Conservation (phyloP, 2,329 filamentous ascomycete genomes). For the Colletotrichum viniferum region DNA sequence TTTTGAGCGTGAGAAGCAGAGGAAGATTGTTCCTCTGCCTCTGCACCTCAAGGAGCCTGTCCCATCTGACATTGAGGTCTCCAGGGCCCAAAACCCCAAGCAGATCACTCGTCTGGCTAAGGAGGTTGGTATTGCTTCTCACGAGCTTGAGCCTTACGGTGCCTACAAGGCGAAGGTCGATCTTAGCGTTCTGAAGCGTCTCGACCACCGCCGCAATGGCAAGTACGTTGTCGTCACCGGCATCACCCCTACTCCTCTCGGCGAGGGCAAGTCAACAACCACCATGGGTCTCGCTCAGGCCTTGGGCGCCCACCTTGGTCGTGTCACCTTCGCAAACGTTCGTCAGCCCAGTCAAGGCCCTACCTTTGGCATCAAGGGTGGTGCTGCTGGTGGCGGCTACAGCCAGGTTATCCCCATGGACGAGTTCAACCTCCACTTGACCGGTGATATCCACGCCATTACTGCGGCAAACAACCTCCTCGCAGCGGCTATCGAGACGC, state of each 20-base stretch:
- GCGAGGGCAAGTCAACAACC: slow-evolving; percentile 97
- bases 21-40: slow-evolving; percentile 81
- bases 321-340: slow-evolving; percentile 93
- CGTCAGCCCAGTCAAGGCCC: slow-evolving; percentile 96
- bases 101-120: slow-evolving; percentile 82
- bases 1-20: slow-evolving; percentile 81
- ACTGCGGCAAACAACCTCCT: slow-evolving; percentile 96
- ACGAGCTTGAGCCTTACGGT: slow-evolving; percentile 94
- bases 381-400: slow-evolving; percentile 95
- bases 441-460: slow-evolving; percentile 97
- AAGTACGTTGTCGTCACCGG: slow-evolving; percentile 92
- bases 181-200: slow-evolving; percentile 77
- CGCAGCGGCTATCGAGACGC: slow-evolving; percentile 93
- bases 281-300: slow-evolving; percentile 96
- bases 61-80: slow-evolving; percentile 95
- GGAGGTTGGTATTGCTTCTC: slow-evolving; percentile 85
- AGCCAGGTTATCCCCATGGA: slow-evolving; percentile 99
- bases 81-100: slow-evolving; percentile 89
- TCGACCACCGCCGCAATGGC: slow-evolving; percentile 86
- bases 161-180: slow-evolving; percentile 97
- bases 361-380: slow-evolving; percentile 98
- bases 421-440: slow-evolving; percentile 97
- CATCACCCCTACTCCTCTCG: slow-evolving; percentile 94
- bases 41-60: slow-evolving; percentile 81
- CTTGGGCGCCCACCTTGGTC: slow-evolving; percentile 84